A percentile compares a stretch with the other conserved stretches of the same genome.
Evolutionary conservation across 2,329 filamentous ascomycete species (phyloP).

Genomic region (Didymella exigua): DNA sequence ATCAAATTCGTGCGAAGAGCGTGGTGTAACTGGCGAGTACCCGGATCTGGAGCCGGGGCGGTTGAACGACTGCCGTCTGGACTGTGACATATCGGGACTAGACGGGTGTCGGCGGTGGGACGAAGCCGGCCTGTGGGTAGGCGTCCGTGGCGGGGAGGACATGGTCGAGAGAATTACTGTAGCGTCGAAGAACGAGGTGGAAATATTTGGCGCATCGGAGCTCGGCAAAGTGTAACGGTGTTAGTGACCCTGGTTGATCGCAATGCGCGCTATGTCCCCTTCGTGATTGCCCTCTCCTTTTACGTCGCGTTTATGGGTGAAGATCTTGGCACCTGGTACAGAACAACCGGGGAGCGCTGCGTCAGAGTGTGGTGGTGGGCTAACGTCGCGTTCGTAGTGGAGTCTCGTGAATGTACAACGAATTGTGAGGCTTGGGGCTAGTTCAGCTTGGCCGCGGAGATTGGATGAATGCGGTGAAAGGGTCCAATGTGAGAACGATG

Average conservation of each 20-base stretch:
- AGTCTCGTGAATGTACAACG: conserved; percentile 6
- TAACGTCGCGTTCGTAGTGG: conserved; percentile 18
- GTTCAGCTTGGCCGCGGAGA: conserved; percentile 26
- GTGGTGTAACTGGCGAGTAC: conserved; percentile 53
- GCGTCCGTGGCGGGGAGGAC: conserved; percentile 53
- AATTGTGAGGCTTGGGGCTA: conserved; percentile 25
- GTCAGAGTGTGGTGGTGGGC: conserved; percentile 21
- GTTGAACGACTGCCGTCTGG: conserved; percentile 45
- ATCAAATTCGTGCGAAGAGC: conserved; percentile 49
- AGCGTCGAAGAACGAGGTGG: conserved; percentile 7
- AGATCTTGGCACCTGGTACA: background rate
- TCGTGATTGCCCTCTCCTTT: conserved; percentile 12
- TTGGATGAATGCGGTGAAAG: conserved; percentile 18
- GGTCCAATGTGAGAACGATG: background rate
- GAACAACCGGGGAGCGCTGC: background rate
- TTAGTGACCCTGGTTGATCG: conserved; percentile 11
- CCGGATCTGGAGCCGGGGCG: conserved; percentile 50
- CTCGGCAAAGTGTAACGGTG: conserved; percentile 14
- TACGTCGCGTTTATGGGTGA: background rate
- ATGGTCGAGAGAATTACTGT: conserved; percentile 26
- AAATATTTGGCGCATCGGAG: conserved; percentile 13
- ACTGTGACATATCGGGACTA: conserved; percentile 51
- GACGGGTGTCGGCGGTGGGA: conserved; percentile 50
- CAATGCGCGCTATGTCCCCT: conserved; percentile 18
- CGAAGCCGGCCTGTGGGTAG: conserved; percentile 43